A percentile compares a stretch with the other conserved stretches of the same genome.
These are phyloP conservation scores for Plasmopara muralis DNA, from an alignment of 352 stramenopile genomes.

Conservation along the genomic window DNA sequence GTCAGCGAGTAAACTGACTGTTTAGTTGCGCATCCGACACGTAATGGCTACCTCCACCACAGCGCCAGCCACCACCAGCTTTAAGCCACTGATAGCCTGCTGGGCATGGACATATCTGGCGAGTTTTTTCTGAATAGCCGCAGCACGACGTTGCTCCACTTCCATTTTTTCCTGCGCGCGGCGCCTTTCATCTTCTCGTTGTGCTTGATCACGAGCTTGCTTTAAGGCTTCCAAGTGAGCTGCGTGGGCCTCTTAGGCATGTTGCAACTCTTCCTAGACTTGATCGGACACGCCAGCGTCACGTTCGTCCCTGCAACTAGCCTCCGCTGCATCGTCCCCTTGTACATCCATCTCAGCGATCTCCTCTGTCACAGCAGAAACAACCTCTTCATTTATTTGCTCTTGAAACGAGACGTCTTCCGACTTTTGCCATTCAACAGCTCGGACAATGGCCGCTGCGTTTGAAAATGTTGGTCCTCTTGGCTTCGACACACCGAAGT, in stretches of 20 bases:
- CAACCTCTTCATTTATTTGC: background rate
- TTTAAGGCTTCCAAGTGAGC: slow-evolving; percentile 23
- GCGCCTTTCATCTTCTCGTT: too few relatives aligned
- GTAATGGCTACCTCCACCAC: slow-evolving; percentile 64
- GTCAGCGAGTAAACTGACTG: slow-evolving; percentile 43
- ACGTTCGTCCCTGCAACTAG: slow-evolving; percentile 16
- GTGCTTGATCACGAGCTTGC: slow-evolving; percentile 17
- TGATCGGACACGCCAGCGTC: slow-evolving; percentile 57
- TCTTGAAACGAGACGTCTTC: background rate
- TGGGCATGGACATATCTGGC: slow-evolving; percentile 53
- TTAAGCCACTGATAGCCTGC: slow-evolving; percentile 64
- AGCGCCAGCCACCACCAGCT: slow-evolving; percentile 60
- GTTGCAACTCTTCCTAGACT: slow-evolving; percentile 61
- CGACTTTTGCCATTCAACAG: slow-evolving; percentile 4
- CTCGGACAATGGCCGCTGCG: slow-evolving; percentile 1
- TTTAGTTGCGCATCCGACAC: slow-evolving; percentile 64
- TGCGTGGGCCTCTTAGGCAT: slow-evolving; percentile 46
- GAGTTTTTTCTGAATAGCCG: slow-evolving; percentile 55
- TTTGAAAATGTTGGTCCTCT: background rate
- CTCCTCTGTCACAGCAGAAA: slow-evolving; percentile 3
- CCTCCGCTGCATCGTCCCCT: slow-evolving; percentile 9
- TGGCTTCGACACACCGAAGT: background rate
- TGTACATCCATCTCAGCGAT: slow-evolving; percentile 12
- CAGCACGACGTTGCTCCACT: slow-evolving; percentile 31
- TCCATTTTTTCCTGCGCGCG: slow-evolving; percentile 33